A percentile compares a stretch with the other conserved stretches of the same genome.
These are phyloP conservation scores for Avena sativa DNA, from an alignment of 176 grass and related monocot species.

Conservation along the genomic window DNA sequence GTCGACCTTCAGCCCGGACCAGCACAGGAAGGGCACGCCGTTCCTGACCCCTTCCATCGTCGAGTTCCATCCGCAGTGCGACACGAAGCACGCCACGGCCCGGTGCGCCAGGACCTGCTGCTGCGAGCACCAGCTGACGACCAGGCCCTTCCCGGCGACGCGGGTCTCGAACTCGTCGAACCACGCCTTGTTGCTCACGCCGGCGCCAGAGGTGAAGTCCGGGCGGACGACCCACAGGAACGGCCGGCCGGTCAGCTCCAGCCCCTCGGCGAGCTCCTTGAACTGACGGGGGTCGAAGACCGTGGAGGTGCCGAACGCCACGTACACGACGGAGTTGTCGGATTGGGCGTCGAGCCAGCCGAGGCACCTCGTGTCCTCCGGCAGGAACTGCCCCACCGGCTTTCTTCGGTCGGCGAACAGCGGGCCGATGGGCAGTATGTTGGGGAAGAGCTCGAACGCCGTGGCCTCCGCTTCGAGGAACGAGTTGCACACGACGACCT, in stretches of 20 bases:
- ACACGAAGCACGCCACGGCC: constrained; percentile 50
- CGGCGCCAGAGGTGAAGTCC: constrained; percentile 29
- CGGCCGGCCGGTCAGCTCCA: constrained; percentile 31
- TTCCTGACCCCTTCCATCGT: constrained; percentile 45
- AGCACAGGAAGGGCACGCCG: constrained; percentile 52
- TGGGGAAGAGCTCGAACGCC: not conserved
- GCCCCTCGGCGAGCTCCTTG: constrained; percentile 48
- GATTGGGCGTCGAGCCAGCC: constrained; percentile 59
- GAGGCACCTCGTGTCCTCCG: constrained; percentile 35
- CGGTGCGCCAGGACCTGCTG: constrained; percentile 41
- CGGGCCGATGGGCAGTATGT: not conserved
- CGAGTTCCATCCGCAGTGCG: constrained; percentile 63
- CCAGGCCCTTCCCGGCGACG: constrained; percentile 24
- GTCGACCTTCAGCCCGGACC: constrained; percentile 3
- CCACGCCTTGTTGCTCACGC: constrained; percentile 22
- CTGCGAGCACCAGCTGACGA: constrained; percentile 45
- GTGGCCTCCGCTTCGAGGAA: constrained; percentile 1
- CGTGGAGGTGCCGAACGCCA: constrained; percentile 59
- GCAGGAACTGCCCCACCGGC: constrained; percentile 40
- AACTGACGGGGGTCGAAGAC: constrained; percentile 51
- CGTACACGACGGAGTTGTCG: constrained; percentile 58
- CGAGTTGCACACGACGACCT: not conserved
- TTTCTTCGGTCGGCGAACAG: constrained; percentile 8
- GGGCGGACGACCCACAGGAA: constrained; percentile 63
- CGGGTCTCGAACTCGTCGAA: constrained; percentile 36